phyloP scores from a whole-genome alignment of 345 rosid species.

The Rhizophora apiculata region DNA sequence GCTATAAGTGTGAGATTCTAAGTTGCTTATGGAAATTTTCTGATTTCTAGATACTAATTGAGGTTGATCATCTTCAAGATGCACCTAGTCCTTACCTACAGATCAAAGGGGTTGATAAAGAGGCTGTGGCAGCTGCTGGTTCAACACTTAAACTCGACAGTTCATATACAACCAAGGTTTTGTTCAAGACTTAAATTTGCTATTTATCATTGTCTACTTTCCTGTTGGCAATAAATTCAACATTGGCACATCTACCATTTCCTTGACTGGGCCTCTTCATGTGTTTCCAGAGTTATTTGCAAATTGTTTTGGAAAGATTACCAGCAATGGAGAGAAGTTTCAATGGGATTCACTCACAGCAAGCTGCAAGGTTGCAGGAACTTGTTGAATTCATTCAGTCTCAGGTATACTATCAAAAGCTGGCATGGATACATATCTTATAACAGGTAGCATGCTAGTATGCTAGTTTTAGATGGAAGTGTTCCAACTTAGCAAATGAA shows the following conservation, averaged over 20 bases:
- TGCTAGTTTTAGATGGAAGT: not conserved
- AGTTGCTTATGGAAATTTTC: conserved; percentile 6
- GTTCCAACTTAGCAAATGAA: not conserved
- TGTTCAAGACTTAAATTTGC: conserved; percentile 1
- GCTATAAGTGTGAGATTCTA: not conserved
- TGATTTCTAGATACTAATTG: conserved; percentile 66
- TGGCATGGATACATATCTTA: not conserved
- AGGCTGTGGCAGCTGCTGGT: conserved; percentile 91
- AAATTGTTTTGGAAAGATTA: conserved; percentile 79
- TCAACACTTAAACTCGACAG: conserved; percentile 81
- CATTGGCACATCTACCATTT: not conserved
- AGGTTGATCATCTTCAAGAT: conserved; percentile 95
- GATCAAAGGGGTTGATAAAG: conserved; percentile 94
- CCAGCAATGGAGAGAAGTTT: conserved; percentile 71
- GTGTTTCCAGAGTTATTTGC: conserved; percentile 67
- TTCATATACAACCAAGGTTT: conserved; percentile 95
- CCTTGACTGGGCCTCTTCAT: conserved; percentile 6
- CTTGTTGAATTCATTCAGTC: conserved; percentile 86
- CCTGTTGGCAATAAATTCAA: conserved; percentile 1
- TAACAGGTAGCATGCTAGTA: no score
- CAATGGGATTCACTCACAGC: conserved; percentile 68
- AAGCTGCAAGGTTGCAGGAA: conserved; percentile 86
- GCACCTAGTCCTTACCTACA: conserved; percentile 75
- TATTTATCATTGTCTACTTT: not conserved
- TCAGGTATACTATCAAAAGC: conserved; percentile 47